These are phyloP conservation scores for Solanum lycopersicoides DNA, from an alignment of 257 asterid genomes.

Conservation along the genomic window DNA sequence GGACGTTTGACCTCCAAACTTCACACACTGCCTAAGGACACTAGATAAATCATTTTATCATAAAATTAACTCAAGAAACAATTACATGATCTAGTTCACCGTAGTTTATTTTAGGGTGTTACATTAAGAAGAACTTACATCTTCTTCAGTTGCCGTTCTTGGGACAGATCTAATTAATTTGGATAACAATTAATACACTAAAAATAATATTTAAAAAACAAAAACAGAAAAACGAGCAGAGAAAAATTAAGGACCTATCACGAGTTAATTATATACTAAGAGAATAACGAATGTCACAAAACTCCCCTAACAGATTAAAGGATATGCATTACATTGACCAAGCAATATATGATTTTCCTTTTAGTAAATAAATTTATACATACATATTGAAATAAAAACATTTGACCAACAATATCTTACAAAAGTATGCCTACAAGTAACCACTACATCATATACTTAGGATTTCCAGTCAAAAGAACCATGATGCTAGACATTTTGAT, in stretches of 20 bases:
- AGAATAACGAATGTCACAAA: background rate
- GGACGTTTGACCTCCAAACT: too few species aligned
- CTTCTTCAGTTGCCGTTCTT: conserved; percentile 71
- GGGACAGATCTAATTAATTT: conserved; percentile 68
- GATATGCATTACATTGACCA: background rate
- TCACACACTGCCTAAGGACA: too few species aligned
- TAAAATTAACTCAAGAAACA: too few species aligned
- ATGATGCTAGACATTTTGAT: background rate
- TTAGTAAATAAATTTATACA: background rate
- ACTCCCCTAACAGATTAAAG: background rate
- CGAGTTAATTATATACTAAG: background rate
- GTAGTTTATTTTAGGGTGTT: too few species aligned
- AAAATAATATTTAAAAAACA: background rate
- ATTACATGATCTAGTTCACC: too few species aligned
- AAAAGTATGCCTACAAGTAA: background rate
- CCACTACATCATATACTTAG: background rate
- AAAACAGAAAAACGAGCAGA: background rate
- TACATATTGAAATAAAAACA: background rate
- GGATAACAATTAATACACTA: background rate
- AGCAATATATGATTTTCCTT: background rate
- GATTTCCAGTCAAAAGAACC: background rate
- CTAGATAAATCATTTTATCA: too few species aligned
- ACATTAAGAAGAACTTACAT: conserved; percentile 50
- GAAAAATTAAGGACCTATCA: background rate
- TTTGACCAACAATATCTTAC: background rate